Evolutionary conservation across 2,329 filamentous ascomycete genomes (phyloP), one percentile per base, ranked within the genome.

Genomic region (Nemania abortiva): DNA sequence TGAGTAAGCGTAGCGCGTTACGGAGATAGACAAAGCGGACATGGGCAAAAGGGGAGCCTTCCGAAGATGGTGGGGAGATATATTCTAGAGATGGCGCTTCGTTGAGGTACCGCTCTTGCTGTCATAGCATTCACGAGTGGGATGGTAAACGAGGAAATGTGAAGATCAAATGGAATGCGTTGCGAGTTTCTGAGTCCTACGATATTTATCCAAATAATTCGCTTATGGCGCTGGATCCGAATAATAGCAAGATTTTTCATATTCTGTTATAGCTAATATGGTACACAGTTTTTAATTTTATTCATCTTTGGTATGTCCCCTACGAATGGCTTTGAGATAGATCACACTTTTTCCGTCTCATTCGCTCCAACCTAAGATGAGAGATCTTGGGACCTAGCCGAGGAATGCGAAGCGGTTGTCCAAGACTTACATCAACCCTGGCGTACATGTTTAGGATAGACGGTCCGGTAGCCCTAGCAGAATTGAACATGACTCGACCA

Each of bases 401-500:
- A 34, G 53, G n/a, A 29, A 3, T 11, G 20, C 18, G 39, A 37
- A 20, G 18, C 10, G 9, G 10, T 49, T 11, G 34, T 47, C 15
- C 6, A 27, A 4, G 45, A 13, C 22, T 45, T 22, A 5, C 39
- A 31, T 27, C 20, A 39, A 50, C 31, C 11, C 22, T 20, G 20
- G 11, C 45, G 47, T 31, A 37, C 2, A 42, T 13, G 13, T 53
- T 59, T 39, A 22, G 49, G 24, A 55, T 34, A 55, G 20, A 9
- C 37, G 22, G 20, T 47, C 24, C 45, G 24, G 10, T 6, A 34
- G 27, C 18, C 45, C 22, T 18, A 7, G 20, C 34, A 39, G 27
- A 61, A 11, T 37, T 69, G 22, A 29, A 39, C 55, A 52, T 50
- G 45, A 29, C 56, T 39, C 20, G n/a, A 2, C 50, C 49, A 58